phyloP scores from a whole-genome alignment of 1,139 yeast genomes.

The Keqinozyma sinolaborantium region DNA sequence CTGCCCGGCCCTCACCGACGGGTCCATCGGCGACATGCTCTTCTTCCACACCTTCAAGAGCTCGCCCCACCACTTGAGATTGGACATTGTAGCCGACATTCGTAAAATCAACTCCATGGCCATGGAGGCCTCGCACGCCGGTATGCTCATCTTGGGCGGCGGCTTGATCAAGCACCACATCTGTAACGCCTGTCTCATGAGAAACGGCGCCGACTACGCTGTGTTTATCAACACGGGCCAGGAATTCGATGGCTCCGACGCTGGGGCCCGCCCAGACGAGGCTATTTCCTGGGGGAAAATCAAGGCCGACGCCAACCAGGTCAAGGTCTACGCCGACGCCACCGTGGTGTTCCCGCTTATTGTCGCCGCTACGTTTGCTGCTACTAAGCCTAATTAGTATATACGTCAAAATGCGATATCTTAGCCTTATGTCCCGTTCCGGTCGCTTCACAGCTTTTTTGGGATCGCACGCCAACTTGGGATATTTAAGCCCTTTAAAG shows the following conservation, averaged over 20 bases:
- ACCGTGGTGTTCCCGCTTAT: conserved; percentile 92
- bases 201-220: conserved; percentile 98
- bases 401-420: no score
- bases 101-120: conserved; percentile 88
- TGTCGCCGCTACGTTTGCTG: conserved; percentile 96
- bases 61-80: conserved; percentile 81
- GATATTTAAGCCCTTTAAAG: not conserved
- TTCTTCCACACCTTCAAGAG: conserved; percentile 97
- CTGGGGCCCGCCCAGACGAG: conserved; percentile 99
- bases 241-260: conserved; percentile 98
- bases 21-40: conserved; percentile 97
- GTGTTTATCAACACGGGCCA: conserved; percentile 97
- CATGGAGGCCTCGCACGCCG: conserved; percentile 93
- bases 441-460: no score
- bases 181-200: conserved; percentile 96
- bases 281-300: conserved; percentile 99
- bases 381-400: conserved; percentile 31
- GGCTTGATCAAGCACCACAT: conserved; percentile 96
- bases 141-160: conserved; percentile 95
- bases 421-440: no score
- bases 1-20: conserved; percentile 97
- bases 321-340: conserved; percentile 95
- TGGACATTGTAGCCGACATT: conserved; percentile 93
- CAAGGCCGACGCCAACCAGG: conserved; percentile 86
- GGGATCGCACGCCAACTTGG: no score